Base-by-base conservation (phyloP, 257 asterid species). In the Mitragyna speciosa region DNA sequence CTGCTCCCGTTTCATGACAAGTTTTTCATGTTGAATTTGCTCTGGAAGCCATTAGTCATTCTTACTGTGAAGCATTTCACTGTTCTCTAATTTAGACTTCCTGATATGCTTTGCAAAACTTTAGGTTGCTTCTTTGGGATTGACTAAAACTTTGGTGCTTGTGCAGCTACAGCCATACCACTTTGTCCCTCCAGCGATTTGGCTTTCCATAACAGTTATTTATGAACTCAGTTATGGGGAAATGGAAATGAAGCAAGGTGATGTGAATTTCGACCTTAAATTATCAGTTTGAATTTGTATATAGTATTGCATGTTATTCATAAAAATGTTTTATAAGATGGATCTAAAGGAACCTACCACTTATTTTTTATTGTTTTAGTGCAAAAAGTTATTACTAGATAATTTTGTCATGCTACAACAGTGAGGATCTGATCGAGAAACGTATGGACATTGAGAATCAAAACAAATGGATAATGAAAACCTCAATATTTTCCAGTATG, bases 191-290 rank as follows among this genome's bases (percentile, higher is more conserved):
- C 81, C 94, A 12, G 96, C 93, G n/a, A 76, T 92, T 82, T 81
- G 87, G 72, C 98, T 92, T 85, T 98, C 98, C 39, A 78, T 94
- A 81, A 91, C 97, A 59, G 91, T 87, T 78, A 61, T 88, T 31
- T 96, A 94, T 85, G 99, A 93, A 80, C 96, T 90, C 82, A 90
- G 93, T 85, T 94, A 93, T 36, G 97, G 98, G 85, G 99, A 96
- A 90, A 88, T 92, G 81, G 97, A 93, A 87, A 86, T 90, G 89
- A 87, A 92, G 90, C 99, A 96, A 96, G 98, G 98, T 96, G 49
- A 81, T 76, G 70, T 39, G 75, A 26, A 11, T 64, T 49, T n/a
- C 31, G 0, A 59, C 66, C 28, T 8, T 59, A 22, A n/a, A 24
- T 26, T 24, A 16, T 9, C 47, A 10, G 3, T 33, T 20, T 39